phyloP scores from a whole-genome alignment of 2,329 filamentous ascomycete species.

The Ophiostoma sp. region DNA sequence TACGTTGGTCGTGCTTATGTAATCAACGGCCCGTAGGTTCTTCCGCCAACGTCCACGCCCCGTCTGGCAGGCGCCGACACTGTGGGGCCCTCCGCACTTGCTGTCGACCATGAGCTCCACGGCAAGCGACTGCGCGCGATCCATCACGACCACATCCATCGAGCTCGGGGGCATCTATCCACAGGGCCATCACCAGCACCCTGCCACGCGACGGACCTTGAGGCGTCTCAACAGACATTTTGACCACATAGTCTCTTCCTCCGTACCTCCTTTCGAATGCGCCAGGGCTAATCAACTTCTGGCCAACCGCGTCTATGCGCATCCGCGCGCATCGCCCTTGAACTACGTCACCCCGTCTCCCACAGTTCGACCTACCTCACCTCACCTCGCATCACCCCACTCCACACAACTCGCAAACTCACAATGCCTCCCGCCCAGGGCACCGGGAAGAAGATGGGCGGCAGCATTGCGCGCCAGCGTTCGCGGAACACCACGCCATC shows the following conservation, averaged over 20 bases:
- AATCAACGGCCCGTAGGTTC: neutral
- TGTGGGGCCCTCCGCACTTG: conserved; percentile 11
- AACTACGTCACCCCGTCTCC: neutral
- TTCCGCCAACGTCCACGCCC: neutral
- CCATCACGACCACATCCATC: neutral
- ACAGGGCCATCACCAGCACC: neutral
- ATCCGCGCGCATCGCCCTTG: neutral
- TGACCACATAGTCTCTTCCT: neutral
- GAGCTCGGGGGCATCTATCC: neutral
- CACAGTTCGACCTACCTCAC: no score
- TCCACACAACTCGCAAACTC: neutral
- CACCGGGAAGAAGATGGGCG: conserved; percentile 57
- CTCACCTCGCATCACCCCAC: neutral
- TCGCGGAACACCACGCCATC: conserved; percentile 72
- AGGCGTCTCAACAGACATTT: neutral
- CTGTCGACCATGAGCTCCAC: neutral
- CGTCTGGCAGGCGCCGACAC: neutral
- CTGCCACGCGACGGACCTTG: neutral
- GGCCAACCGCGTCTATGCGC: conserved; percentile 8
- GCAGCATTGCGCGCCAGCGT: conserved; percentile 56
- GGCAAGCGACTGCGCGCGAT: conserved; percentile 2
- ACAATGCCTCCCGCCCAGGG: conserved; percentile 4
- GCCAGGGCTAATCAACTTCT: neutral
- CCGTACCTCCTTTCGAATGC: neutral
- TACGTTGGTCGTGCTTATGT: neutral